A percentile compares a stretch with the other conserved stretches of the same genome.
Evolutionary conservation across 345 rosid species (phyloP).

Genomic region (Eucalyptus cloeziana): DNA sequence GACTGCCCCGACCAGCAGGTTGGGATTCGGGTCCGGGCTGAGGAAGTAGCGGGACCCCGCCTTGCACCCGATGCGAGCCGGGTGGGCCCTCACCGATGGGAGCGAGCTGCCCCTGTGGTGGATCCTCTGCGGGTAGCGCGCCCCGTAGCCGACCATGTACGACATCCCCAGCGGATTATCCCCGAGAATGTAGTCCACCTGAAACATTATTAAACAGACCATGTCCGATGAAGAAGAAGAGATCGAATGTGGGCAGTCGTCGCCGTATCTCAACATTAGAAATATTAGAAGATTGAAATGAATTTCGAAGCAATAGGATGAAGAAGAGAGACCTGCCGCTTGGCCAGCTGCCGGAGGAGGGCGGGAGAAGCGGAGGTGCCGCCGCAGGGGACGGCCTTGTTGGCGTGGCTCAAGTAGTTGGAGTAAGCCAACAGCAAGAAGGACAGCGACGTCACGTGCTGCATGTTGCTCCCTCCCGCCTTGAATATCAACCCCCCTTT

Average conservation of each 20-base stretch:
- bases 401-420: slow-evolving; percentile 65
- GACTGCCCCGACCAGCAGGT: slow-evolving; percentile 69
- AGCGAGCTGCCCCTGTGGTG: slow-evolving; percentile 87
- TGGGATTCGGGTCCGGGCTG: slow-evolving; percentile 72
- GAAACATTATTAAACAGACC: background rate
- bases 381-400: slow-evolving; percentile 52
- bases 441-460: slow-evolving; percentile 85
- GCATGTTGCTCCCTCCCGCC: slow-evolving; percentile 94
- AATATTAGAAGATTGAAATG: background rate
- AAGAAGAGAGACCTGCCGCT: slow-evolving; percentile 33
- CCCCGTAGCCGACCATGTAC: slow-evolving; percentile 95
- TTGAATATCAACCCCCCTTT: slow-evolving; percentile 82
- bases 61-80: slow-evolving; percentile 47
- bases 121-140: slow-evolving; percentile 69
- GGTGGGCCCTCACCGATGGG: slow-evolving; percentile 64
- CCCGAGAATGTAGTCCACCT: slow-evolving; percentile 95
- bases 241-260: background rate
- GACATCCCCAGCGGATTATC: slow-evolving; percentile 82
- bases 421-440: slow-evolving; percentile 83
- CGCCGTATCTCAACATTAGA: background rate
- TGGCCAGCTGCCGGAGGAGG: slow-evolving; percentile 44
- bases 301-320: background rate
- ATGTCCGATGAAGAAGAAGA: background rate
- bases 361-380: slow-evolving; percentile 38
- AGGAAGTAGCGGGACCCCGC: slow-evolving; percentile 54